phyloP scores from a whole-genome alignment of 495 filamentous ascomycete genomes.

The Trichocladium antarcticum region DNA sequence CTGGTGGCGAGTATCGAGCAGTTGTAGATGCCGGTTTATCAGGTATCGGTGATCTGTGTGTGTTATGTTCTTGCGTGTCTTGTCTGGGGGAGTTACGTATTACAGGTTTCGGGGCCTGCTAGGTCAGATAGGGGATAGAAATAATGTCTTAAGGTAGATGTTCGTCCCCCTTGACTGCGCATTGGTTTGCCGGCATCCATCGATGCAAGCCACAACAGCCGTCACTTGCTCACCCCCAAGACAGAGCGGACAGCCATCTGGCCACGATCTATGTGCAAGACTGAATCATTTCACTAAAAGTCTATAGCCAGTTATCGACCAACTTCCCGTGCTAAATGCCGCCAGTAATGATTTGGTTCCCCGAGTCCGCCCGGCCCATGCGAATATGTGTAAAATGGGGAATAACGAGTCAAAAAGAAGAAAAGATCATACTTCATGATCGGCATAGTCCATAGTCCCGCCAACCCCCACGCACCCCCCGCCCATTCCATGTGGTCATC shows the following conservation, averaged over 20 bases:
- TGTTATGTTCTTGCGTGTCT: neutral
- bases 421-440: conserved; percentile 12
- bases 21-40: conserved; percentile 17
- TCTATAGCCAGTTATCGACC: conserved; percentile 9
- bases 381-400: conserved; percentile 18
- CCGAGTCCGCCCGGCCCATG: neutral
- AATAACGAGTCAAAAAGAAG: conserved; percentile 9
- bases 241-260: no score
- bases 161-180: neutral
- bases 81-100: neutral
- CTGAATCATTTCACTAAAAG: neutral
- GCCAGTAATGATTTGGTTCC: conserved; percentile 5
- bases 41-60: neutral
- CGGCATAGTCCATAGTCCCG: neutral
- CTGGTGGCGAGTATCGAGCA: conserved; percentile 42
- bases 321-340: conserved; percentile 11
- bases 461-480: neutral
- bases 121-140: no score
- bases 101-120: neutral
- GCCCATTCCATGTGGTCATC: neutral
- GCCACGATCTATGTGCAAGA: neutral
- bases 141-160: neutral
- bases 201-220: no score
- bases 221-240: no score
- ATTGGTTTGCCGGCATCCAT: no score